phyloP scores from a whole-genome alignment of 2,329 filamentous ascomycete genomes.

The Talaromyces piceae region DNA sequence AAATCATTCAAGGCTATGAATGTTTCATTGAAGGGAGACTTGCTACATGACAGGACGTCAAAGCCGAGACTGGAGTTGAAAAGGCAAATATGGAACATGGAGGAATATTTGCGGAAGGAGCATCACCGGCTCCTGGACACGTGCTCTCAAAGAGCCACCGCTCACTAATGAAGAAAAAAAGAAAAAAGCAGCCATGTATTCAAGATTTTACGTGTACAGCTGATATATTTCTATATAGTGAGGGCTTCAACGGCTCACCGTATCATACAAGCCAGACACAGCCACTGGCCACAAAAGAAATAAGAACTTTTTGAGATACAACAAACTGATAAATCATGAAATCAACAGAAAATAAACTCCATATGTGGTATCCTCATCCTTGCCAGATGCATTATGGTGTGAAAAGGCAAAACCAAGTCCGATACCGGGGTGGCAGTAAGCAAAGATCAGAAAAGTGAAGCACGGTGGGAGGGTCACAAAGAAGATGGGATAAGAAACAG shows the following conservation, averaged over 20 bases:
- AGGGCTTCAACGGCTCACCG: neutral
- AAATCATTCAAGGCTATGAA: neutral
- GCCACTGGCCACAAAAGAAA: slow-evolving; percentile 12
- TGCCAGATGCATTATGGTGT: slow-evolving; percentile 21
- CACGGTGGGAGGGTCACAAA: slow-evolving; percentile 10
- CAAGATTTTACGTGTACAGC: neutral
- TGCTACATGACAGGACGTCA: neutral
- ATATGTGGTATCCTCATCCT: slow-evolving; percentile 27
- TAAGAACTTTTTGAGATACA: slow-evolving; percentile 9
- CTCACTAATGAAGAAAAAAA: no score
- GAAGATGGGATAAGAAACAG: slow-evolving; percentile 15
- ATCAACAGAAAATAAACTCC: slow-evolving; percentile 12
- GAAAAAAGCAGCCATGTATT: no score
- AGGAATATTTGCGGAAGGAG: neutral
- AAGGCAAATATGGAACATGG: no score
- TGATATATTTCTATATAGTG: neutral
- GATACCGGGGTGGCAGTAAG: slow-evolving; percentile 26
- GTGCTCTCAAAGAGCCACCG: neutral
- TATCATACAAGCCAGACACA: slow-evolving; percentile 1
- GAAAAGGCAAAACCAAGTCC: slow-evolving; percentile 23
- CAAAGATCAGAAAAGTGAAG: slow-evolving; percentile 23
- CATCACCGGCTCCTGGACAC: neutral
- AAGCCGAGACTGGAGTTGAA: neutral
- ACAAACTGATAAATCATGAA: slow-evolving; percentile 1
- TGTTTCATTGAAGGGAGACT: neutral